Evolutionary conservation across 225 moss, liverwort and hornwort species (phyloP).

Genomic region (Lunularia cruciata): DNA sequence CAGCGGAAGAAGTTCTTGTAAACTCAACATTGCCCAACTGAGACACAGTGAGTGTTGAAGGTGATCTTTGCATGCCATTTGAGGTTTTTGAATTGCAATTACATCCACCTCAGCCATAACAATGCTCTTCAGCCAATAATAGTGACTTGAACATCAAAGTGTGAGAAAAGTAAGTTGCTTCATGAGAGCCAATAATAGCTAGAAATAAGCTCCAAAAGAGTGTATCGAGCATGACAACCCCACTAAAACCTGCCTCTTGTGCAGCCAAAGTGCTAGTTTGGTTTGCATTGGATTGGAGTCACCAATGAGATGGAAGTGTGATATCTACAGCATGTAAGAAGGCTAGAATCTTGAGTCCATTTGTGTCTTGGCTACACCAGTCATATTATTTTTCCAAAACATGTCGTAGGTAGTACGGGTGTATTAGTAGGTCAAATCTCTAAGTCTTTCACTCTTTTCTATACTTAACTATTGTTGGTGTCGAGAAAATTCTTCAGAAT

Average conservation of each 20-base stretch:
- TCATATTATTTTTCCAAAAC: too few species aligned
- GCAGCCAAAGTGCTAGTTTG: conserved; percentile 70
- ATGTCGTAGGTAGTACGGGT: conserved; percentile 51
- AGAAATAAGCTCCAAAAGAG: conserved; percentile 88
- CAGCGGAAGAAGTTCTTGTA: too few species aligned
- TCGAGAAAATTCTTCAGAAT: conserved; percentile 42
- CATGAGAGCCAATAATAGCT: conserved; percentile 92
- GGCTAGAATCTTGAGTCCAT: too few species aligned
- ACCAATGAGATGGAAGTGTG: conserved; percentile 62
- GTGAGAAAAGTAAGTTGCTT: conserved; percentile 84
- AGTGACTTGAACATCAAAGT: conserved; percentile 72
- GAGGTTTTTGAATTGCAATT: conserved; percentile 57
- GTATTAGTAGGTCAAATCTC: conserved; percentile 28
- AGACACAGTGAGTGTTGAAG: conserved; percentile 34
- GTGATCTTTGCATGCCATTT: conserved; percentile 64
- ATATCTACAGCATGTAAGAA: conserved; percentile 58
- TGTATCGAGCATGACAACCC: conserved; percentile 85
- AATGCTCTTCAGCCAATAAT: conserved; percentile 58
- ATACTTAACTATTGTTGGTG: conserved; percentile 44
- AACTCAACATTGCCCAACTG: conserved; percentile 8
- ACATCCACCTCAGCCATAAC: conserved; percentile 86
- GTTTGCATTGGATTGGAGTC: conserved; percentile 86
- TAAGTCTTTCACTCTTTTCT: conserved; percentile 40
- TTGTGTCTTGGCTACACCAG: too few species aligned
- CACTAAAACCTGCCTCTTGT: conserved; percentile 66